Percentiles rank a stretch among this genome's conserved stretches.
These are phyloP conservation scores for Yamadazyma paraphyllophila DNA, from an alignment of 805 yeast genomes.

Conservation along the genomic window DNA sequence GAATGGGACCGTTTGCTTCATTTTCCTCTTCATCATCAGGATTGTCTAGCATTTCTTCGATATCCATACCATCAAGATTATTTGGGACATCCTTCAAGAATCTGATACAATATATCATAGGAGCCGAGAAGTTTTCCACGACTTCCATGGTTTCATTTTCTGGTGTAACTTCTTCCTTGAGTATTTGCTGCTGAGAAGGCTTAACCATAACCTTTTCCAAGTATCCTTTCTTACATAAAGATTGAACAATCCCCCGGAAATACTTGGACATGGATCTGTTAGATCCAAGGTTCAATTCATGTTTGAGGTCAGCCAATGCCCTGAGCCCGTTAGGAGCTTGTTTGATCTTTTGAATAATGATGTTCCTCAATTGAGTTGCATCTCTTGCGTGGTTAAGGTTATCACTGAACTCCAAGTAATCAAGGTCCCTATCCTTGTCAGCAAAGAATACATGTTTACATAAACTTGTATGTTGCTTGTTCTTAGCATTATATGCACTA, in stretches of 20 bases:
- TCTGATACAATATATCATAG: constrained; percentile 36
- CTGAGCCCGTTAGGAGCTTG: constrained; percentile 60
- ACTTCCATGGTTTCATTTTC: constrained; percentile 5
- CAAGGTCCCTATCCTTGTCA: constrained; percentile 21
- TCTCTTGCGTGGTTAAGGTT: constrained; percentile 27
- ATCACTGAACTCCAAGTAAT: constrained; percentile 20
- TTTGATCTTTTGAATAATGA: constrained; percentile 50
- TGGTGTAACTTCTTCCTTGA: background rate
- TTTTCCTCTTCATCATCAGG: constrained; percentile 27
- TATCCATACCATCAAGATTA: constrained; percentile 36
- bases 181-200: background rate
- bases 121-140: constrained; percentile 7
- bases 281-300: constrained; percentile 53
- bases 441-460: constrained; percentile 51
- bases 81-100: constrained; percentile 46
- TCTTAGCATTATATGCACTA: constrained; percentile 27
- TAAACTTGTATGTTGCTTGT: constrained; percentile 53
- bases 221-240: constrained; percentile 44
- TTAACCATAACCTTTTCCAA: constrained; percentile 52
- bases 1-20: constrained; percentile 14
- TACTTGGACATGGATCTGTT: constrained; percentile 40
- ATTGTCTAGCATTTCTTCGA: constrained; percentile 17
- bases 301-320: constrained; percentile 57
- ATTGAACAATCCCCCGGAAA: constrained; percentile 47
- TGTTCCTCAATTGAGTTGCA: constrained; percentile 26